phyloP scores from a whole-genome alignment of 768 basidiomycete genomes.

The Podaxis sp. region DNA sequence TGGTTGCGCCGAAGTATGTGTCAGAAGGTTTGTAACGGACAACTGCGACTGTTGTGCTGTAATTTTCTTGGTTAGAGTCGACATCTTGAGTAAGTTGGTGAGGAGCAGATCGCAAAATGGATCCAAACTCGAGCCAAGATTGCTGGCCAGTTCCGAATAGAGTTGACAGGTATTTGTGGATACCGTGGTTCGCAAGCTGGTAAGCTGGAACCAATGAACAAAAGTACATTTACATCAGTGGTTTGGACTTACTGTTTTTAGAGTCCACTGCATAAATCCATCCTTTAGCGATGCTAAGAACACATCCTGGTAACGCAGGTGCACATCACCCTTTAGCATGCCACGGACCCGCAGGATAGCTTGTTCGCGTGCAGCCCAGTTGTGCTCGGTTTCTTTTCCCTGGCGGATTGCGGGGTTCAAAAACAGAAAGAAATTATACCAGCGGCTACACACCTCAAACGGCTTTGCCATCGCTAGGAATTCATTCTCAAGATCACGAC shows the following conservation, averaged over 20 bases:
- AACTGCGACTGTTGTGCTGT: conserved; percentile 83
- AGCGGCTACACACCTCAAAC: conserved; percentile 65
- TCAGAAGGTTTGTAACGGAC: conserved; percentile 64
- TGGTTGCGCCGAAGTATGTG: conserved; percentile 67
- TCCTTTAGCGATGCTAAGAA: conserved; percentile 77
- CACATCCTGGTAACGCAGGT: conserved; percentile 65
- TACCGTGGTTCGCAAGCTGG: conserved; percentile 90
- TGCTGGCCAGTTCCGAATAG: conserved; percentile 68
- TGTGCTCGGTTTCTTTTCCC: conserved; percentile 98
- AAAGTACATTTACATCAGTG: neutral
- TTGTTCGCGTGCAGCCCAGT: conserved; percentile 84
- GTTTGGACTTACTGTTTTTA: conserved; percentile 69
- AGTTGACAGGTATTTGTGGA: conserved; percentile 74
- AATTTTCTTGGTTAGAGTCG: conserved; percentile 90
- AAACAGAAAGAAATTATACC: neutral
- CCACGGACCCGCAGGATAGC: conserved; percentile 78
- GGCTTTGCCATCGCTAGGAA: conserved; percentile 74
- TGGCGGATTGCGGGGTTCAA: conserved; percentile 25
- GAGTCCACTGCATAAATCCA: conserved; percentile 75
- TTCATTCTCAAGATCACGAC: conserved; percentile 81
- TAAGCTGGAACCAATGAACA: conserved; percentile 49
- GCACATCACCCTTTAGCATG: conserved; percentile 86
- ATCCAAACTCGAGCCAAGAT: conserved; percentile 70
- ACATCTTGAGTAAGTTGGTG: conserved; percentile 80
- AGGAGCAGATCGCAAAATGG: conserved; percentile 76